Evolutionary conservation across 2,329 filamentous ascomycete genomes (phyloP).

Genomic region (Coniochaeta sp.): DNA sequence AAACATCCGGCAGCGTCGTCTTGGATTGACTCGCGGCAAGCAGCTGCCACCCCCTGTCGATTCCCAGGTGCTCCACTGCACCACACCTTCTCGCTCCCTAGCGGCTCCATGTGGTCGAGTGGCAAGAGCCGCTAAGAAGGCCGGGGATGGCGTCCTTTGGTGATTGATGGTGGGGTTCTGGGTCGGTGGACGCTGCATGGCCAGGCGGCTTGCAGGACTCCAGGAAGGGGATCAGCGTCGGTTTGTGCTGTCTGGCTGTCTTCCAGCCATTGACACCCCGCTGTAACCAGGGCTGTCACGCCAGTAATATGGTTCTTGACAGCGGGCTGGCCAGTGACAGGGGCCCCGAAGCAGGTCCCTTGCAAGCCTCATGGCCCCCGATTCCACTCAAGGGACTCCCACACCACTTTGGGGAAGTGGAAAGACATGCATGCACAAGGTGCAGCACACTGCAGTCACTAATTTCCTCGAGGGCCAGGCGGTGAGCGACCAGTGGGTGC

Average conservation of each 20-base stretch:
- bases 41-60: not conserved
- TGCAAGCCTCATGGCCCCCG: not conserved
- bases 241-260: not conserved
- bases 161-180: not conserved
- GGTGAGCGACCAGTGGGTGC: constrained; percentile 3
- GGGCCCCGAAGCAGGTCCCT: not conserved
- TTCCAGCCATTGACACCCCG: not conserved
- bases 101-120: not conserved
- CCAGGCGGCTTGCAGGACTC: not conserved
- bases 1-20: not conserved
- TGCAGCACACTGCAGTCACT: not conserved
- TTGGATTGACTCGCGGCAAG: constrained; percentile 1
- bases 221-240: not conserved
- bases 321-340: not conserved
- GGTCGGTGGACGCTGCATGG: not conserved
- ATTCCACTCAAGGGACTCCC: not conserved
- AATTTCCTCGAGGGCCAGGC: constrained; percentile 2
- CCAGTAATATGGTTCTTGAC: not conserved
- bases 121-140: not conserved
- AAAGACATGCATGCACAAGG: not conserved
- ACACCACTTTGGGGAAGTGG: not conserved
- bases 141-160: not conserved
- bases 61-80: not conserved
- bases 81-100: not conserved
- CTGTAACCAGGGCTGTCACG: constrained; percentile 1